Evolutionary conservation across 257 asterid genomes (phyloP).

Genomic region (Plantago elongata): DNA sequence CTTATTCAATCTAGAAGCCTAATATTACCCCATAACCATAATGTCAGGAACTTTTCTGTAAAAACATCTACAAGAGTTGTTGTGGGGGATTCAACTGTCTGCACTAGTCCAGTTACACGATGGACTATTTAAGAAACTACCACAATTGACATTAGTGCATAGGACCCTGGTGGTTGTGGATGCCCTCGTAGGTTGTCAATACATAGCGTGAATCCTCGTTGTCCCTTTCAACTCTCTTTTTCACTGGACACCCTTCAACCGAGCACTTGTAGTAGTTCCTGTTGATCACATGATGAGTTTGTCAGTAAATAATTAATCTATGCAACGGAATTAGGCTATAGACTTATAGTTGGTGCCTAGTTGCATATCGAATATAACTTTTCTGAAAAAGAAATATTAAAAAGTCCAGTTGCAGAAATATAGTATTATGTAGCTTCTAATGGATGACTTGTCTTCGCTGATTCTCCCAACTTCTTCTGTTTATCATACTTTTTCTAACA

Average conservation of each 20-base stretch:
- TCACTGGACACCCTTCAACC: constrained; percentile 76
- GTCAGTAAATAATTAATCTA: background rate
- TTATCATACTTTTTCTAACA: no score
- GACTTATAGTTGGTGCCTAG: no score
- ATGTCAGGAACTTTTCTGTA: background rate
- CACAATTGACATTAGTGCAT: constrained; percentile 27
- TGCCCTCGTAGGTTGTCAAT: constrained; percentile 79
- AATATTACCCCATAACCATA: constrained; percentile 3
- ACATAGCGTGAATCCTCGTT: constrained; percentile 70
- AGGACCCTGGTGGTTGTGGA: constrained; percentile 77
- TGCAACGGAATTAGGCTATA: no score
- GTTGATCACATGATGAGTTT: constrained; percentile 19
- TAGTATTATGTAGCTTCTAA: no score
- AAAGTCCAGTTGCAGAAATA: no score
- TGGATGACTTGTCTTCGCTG: no score
- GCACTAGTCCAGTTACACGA: background rate
- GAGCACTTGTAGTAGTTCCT: constrained; percentile 91
- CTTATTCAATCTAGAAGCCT: constrained; percentile 17
- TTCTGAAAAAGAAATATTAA: no score
- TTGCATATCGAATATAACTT: no score
- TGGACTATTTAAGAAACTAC: background rate
- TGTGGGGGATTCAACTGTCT: constrained; percentile 8
- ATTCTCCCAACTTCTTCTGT: no score
- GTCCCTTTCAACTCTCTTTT: constrained; percentile 88
- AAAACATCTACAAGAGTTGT: constrained; percentile 12